These are phyloP conservation scores for Saturnispora zaruensis DNA, from an alignment of 805 yeast genomes.

Conservation along the genomic window DNA sequence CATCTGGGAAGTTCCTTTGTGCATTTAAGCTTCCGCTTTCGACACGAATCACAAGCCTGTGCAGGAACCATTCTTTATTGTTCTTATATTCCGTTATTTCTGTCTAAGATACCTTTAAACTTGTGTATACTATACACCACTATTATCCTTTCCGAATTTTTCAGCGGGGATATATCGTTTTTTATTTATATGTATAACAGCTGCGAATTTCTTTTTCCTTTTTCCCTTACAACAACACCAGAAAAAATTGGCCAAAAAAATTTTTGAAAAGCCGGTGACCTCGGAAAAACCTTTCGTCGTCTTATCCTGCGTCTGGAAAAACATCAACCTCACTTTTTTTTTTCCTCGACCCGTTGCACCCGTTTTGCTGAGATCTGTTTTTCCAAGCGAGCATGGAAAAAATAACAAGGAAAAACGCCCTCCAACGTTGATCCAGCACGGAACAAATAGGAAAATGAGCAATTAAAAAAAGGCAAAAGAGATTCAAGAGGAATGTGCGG, in stretches of 20 bases:
- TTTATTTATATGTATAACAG: neutral
- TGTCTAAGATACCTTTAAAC: neutral
- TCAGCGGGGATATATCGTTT: neutral
- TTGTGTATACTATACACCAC: neutral
- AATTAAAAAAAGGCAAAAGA: no score
- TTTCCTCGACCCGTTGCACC: neutral
- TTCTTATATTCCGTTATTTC: neutral
- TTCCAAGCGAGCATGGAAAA: neutral
- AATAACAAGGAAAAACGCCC: no score
- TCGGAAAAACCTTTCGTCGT: neutral
- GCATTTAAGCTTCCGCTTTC: slow-evolving; percentile 71
- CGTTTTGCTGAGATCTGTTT: neutral
- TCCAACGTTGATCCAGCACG: neutral
- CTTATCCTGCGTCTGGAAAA: neutral
- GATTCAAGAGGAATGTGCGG: neutral
- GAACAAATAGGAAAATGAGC: no score
- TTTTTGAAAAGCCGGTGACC: neutral
- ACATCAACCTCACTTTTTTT: neutral
- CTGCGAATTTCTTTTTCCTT: neutral
- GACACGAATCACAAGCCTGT: slow-evolving; percentile 76
- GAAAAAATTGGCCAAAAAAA: neutral
- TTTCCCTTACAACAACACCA: neutral
- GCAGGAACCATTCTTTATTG: slow-evolving; percentile 22
- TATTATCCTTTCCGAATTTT: neutral
- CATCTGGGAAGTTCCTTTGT: slow-evolving; percentile 74